These are phyloP conservation scores for Tricholoma flavovirens DNA, from an alignment of 768 basidiomycete species.

Conservation along the genomic window DNA sequence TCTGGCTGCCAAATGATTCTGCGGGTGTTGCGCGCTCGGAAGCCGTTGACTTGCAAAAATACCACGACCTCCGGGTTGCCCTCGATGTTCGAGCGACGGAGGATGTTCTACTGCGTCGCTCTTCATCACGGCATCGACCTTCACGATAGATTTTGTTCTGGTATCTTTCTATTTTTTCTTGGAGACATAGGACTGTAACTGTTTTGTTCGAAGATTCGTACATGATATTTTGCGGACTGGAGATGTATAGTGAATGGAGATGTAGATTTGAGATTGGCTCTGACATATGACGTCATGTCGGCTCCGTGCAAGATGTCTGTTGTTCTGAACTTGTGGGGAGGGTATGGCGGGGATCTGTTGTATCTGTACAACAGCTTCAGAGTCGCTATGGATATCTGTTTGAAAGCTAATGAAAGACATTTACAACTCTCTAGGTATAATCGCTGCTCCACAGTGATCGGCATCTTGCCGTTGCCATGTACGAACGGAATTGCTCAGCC, in stretches of 20 bases:
- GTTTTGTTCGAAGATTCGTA: background rate
- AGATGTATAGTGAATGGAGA: conserved; percentile 1
- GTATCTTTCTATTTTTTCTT: conserved; percentile 10
- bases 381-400: background rate
- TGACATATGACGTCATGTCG: background rate
- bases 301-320: background rate
- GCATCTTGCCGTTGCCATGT: background rate
- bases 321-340: no score
- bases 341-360: background rate
- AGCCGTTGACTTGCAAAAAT: conserved; percentile 69
- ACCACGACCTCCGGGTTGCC: conserved; percentile 65
- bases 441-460: background rate
- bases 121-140: conserved; percentile 25
- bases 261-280: no score
- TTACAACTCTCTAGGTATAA: background rate
- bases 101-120: conserved; percentile 34
- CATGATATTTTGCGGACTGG: background rate
- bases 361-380: background rate
- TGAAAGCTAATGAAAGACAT: background rate
- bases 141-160: conserved; percentile 18
- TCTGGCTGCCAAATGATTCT: conserved; percentile 81
- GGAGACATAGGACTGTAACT: conserved; percentile 4
- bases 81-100: conserved; percentile 62
- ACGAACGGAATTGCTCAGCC: background rate
- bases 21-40: conserved; percentile 71